Evolutionary conservation across 495 filamentous ascomycete genomes (phyloP), one percentile per base, ranked within the genome.

Genomic region (Chaetomium fimeti): DNA sequence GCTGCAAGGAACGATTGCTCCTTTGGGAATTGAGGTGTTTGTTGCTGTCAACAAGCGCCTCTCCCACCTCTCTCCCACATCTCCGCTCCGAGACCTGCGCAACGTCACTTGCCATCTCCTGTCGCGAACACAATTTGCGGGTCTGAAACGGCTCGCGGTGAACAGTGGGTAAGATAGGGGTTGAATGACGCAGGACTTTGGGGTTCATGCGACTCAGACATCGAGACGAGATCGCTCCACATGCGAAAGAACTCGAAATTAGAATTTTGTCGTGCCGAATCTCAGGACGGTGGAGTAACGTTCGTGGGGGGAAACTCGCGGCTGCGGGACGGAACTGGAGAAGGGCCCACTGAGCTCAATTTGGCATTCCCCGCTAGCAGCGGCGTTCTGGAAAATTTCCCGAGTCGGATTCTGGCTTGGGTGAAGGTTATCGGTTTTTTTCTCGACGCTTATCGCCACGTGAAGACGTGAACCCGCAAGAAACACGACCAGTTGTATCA

Each of bases 371-470:
- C n/a, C 56, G n/a, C n/a, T n/a, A n/a, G n/a, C 40, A 57, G 60
- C 42, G 61, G 52, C 43, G 28, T 63, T 63, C 53, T 57, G 52
- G 52, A 51, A 63, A 57, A 40, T 48, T 62, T 29, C 60, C 60
- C 9, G 12, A 27, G 20, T 28, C 22, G 48, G 47, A 28, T 7
- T 49, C 1, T 40, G 18, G 8, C 5, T 27, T 32, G 40, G 20
- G 22, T 2, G 1, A 1, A 24, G 27, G 52, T 58, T 57, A 64
- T 57, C 61, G 18, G 43, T 18, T 20, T 12, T 18, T 42, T 27
- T 36, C 8, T 36, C 32, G 8, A 40, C 15, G 8, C 5, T 63
- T 67, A 67, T 67, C 65, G 51, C 32, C 65, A 67, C 65, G 65
- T 67, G 65, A 67, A 18, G 42, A 49, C 65, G 65, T 51, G 65